Evolutionary conservation across 805 yeast genomes (phyloP).

Genomic region (Lipomyces chichibuensis): DNA sequence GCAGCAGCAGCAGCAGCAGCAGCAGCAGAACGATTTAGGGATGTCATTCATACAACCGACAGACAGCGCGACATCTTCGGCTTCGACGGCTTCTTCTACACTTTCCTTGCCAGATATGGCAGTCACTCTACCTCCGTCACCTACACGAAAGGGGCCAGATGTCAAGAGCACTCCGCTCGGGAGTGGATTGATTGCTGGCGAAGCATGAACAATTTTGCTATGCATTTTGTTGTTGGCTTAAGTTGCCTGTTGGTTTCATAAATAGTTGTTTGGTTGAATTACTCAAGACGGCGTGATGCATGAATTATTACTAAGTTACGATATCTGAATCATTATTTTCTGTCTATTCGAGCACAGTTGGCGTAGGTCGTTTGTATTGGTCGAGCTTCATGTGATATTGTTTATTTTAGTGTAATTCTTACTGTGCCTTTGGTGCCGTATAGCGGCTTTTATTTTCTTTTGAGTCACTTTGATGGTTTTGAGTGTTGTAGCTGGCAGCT

Average conservation of each 20-base stretch:
- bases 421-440: background rate
- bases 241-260: background rate
- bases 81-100: background rate
- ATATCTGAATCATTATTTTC: background rate
- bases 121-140: background rate
- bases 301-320: background rate
- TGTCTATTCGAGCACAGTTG: background rate
- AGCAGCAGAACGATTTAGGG: background rate
- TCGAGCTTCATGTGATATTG: background rate
- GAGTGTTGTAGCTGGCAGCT: too few species aligned
- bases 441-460: background rate
- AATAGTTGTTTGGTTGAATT: background rate
- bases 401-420: background rate
- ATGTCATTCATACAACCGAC: background rate
- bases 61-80: background rate
- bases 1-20: background rate
- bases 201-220: background rate
- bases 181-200: background rate
- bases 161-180: background rate
- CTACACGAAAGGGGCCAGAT: background rate
- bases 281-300: background rate
- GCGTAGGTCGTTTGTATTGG: background rate
- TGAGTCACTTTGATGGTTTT: too few species aligned
- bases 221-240: background rate
- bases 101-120: slow-evolving; percentile 3